Conservation (phyloP, 2,329 filamentous ascomycete genomes). For the Biscogniauxia mediterranea region DNA sequence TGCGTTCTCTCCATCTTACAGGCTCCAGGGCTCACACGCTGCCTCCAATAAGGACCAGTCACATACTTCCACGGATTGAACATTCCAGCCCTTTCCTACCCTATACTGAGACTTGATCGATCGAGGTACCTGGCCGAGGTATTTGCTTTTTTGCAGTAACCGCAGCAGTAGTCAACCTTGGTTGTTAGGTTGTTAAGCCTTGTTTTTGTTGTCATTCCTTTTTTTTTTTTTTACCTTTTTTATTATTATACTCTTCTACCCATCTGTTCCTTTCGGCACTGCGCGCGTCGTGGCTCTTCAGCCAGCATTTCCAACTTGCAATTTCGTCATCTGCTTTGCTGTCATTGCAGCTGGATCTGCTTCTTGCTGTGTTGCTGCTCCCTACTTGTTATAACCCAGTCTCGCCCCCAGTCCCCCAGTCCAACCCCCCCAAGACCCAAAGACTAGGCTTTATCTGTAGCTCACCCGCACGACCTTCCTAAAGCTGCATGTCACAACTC, state of each 20-base stretch:
- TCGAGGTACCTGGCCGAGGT: constrained; percentile 16
- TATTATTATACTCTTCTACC: too few relatives aligned
- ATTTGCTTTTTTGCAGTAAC: constrained; percentile 16
- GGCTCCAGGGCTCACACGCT: not conserved
- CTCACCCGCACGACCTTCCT: constrained; percentile 17
- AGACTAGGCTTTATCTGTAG: not conserved
- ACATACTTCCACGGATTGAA: constrained; percentile 12
- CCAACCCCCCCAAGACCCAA: not conserved
- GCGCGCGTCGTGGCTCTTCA: not conserved
- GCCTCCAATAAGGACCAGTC: constrained; percentile 11
- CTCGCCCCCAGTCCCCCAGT: not conserved
- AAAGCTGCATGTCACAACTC: constrained; percentile 30
- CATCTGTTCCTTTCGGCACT: not conserved
- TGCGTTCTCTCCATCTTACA: not conserved
- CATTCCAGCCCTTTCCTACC: constrained; percentile 20
- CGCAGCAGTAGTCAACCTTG: not conserved
- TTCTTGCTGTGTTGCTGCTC: not conserved
- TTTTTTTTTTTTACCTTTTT: constrained; percentile 1
- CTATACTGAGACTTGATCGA: constrained; percentile 19
- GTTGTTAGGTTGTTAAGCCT: constrained; percentile 1
- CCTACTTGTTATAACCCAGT: not conserved
- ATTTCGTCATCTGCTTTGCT: constrained; percentile 5
- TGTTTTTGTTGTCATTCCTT: constrained; percentile 2
- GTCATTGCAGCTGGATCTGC: constrained; percentile 15
- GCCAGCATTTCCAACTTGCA: not conserved